Conservation (phyloP, 345 rosid genomes). For the Dimocarpus longan region DNA sequence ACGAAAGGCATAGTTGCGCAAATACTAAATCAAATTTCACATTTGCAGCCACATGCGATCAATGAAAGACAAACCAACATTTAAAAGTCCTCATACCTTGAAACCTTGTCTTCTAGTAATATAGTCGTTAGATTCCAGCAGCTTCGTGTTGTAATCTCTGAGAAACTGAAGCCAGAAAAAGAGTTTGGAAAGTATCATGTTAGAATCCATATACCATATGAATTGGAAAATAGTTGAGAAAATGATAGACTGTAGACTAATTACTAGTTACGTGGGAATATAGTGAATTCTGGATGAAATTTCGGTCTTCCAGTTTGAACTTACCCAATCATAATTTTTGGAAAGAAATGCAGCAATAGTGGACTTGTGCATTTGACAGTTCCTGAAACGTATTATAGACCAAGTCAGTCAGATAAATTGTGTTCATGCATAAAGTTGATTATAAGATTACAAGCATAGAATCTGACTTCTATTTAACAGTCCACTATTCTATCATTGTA, state of each 20-base stretch:
- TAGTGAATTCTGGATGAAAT: background rate
- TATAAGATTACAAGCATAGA: background rate
- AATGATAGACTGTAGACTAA: background rate
- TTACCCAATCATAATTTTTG: conserved; percentile 31
- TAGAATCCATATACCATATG: background rate
- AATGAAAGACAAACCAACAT: background rate
- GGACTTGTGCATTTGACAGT: conserved; percentile 28
- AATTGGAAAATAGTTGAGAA: background rate
- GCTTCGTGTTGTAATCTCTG: conserved; percentile 17
- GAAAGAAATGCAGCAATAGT: conserved; percentile 30
- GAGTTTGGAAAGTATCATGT: background rate
- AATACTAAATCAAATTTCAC: background rate
- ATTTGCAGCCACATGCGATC: background rate
- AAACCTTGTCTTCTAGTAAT: conserved; percentile 27
- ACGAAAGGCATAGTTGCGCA: too few relatives aligned
- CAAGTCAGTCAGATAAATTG: background rate
- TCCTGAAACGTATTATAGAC: conserved; percentile 18
- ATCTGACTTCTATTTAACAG: background rate
- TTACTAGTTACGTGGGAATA: background rate
- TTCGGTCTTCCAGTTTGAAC: background rate
- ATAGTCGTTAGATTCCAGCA: conserved; percentile 26
- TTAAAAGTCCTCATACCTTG: conserved; percentile 8
- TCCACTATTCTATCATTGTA: background rate
- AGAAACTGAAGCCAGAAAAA: conserved; percentile 23
- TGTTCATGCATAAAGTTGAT: background rate